A percentile compares a stretch with the other conserved stretches of the same genome.
Evolutionary conservation across 495 filamentous ascomycete species (phyloP).

Genomic region (Mycothermus thermophilus): DNA sequence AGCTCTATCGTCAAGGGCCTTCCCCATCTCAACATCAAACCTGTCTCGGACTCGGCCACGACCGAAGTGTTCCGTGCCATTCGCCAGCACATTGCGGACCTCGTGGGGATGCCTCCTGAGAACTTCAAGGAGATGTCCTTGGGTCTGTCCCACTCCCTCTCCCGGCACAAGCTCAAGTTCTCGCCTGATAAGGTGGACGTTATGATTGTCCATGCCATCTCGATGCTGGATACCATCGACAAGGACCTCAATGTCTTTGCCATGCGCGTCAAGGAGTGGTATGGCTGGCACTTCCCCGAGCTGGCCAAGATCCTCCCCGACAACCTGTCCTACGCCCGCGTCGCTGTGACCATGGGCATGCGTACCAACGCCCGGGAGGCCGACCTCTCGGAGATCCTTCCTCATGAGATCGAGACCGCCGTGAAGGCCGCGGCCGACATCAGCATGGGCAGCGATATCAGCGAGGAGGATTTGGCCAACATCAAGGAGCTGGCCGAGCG

Average conservation of each 20-base stretch:
- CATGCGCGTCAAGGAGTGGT: slow-evolving; percentile 99
- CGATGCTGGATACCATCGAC: slow-evolving; percentile 86
- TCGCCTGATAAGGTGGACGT: slow-evolving; percentile 97
- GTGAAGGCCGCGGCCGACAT: slow-evolving; percentile 91
- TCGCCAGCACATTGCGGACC: slow-evolving; percentile 72
- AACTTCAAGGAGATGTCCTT: slow-evolving; percentile 87
- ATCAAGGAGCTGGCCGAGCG: slow-evolving; percentile 84
- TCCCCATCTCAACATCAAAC: slow-evolving; percentile 67
- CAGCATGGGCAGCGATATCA: slow-evolving; percentile 97
- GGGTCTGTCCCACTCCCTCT: slow-evolving; percentile 91
- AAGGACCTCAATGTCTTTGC: slow-evolving; percentile 98
- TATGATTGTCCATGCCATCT: slow-evolving; percentile 97
- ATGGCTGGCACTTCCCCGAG: slow-evolving; percentile 99
- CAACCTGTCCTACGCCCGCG: slow-evolving; percentile 83
- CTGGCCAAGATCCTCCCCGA: slow-evolving; percentile 94
- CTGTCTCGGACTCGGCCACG: slow-evolving; percentile 76
- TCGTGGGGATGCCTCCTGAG: slow-evolving; percentile 74
- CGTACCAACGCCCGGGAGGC: slow-evolving; percentile 56
- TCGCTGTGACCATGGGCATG: slow-evolving; percentile 82
- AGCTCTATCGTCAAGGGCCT: slow-evolving; percentile 89
- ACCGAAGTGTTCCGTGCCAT: slow-evolving; percentile 85
- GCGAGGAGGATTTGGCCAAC: slow-evolving; percentile 72
- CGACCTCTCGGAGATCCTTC: slow-evolving; percentile 84
- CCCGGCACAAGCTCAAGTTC: slow-evolving; percentile 98
- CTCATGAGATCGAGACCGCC: slow-evolving; percentile 85